Conservation (phyloP, 1,139 yeast species). For the Hanseniaspora uvarum region DNA sequence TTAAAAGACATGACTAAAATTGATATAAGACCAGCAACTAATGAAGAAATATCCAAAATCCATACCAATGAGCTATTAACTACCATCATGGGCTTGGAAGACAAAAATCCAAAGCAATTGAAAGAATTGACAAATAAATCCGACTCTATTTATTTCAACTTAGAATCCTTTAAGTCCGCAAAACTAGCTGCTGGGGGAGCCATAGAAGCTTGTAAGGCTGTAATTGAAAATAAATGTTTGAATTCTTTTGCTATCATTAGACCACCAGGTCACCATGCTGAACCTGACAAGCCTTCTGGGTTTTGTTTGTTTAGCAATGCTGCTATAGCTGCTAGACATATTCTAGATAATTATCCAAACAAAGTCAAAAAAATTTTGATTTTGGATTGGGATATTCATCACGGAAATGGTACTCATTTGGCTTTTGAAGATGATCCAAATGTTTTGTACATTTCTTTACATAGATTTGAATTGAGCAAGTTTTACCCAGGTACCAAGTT, state of each 20-base stretch:
- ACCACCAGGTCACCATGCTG: slow-evolving; percentile 99
- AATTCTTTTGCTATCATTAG: slow-evolving; percentile 90
- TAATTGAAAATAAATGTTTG: slow-evolving; percentile 82
- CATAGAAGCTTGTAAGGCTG: slow-evolving; percentile 92
- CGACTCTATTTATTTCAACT: slow-evolving; percentile 89
- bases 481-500: slow-evolving; percentile 94
- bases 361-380: slow-evolving; percentile 73
- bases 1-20: slow-evolving; percentile 81
- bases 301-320: slow-evolving; percentile 93
- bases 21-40: slow-evolving; percentile 80
- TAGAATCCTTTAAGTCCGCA: slow-evolving; percentile 80
- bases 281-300: slow-evolving; percentile 94
- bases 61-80: slow-evolving; percentile 75
- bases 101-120: slow-evolving; percentile 68
- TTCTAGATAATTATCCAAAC: slow-evolving; percentile 75
- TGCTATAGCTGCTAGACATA: slow-evolving; percentile 89
- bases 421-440: slow-evolving; percentile 83
- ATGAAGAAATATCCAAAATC: slow-evolving; percentile 76
- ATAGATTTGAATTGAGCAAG: slow-evolving; percentile 82
- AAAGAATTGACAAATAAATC: slow-evolving; percentile 81
- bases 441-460: slow-evolving; percentile 81
- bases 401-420: slow-evolving; percentile 95
- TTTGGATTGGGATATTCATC: slow-evolving; percentile 96
- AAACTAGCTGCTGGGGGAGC: slow-evolving; percentile 93
- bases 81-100: slow-evolving; percentile 63